Base-by-base conservation (phyloP, 2,329 filamentous ascomycete genomes). In the Penicillium sp. region DNA sequence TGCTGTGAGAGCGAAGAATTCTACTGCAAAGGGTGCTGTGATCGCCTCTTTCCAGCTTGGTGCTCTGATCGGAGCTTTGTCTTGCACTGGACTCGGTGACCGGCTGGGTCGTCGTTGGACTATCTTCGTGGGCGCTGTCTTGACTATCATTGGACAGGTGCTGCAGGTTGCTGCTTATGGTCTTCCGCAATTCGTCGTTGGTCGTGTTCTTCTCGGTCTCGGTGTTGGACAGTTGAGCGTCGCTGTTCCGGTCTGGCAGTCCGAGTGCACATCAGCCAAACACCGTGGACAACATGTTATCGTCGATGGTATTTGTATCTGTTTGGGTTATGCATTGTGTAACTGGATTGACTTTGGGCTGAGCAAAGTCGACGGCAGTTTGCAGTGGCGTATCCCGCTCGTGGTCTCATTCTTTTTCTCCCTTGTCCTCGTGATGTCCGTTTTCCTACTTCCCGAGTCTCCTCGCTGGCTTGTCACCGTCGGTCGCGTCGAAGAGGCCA, bases 161-260 rank as follows among this genome's bases (percentile, higher is more conserved):
- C 67, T 80, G 16, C 75, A 79, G 57, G 67, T 66, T 18, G 67
- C 76, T 6, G 68, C 77, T 5, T 79, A 74, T 56, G 48, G 56
- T 2, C 65, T 79, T n/a, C 58, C 70, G 1, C 77, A 80, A 50
- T 72, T 81, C 46, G 74, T 80, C 42, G 69, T 77, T 25, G 76
- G 75, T 6, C 72, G 79, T 46, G 49, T 81, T 16, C 67, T 81
- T n/a, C 74, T 76, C 11, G 78, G 79, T 24, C 60, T 79, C 43
- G 79, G 78, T 7, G 77, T 78, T 44, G 73, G 76, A 14, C 64
- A 78, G 54, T 75, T 76, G 44, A 77, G 74, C 4, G 74, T 72
- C 2, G 76, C 76, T 1, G 75, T 79, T 2, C 76, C 77, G 1
- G 76, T 74, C 5, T 79, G 76, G 75, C 77, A 79, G 48, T 74